phyloP scores from a whole-genome alignment of 169 alveolate genomes.

The Theileria parva region DNA sequence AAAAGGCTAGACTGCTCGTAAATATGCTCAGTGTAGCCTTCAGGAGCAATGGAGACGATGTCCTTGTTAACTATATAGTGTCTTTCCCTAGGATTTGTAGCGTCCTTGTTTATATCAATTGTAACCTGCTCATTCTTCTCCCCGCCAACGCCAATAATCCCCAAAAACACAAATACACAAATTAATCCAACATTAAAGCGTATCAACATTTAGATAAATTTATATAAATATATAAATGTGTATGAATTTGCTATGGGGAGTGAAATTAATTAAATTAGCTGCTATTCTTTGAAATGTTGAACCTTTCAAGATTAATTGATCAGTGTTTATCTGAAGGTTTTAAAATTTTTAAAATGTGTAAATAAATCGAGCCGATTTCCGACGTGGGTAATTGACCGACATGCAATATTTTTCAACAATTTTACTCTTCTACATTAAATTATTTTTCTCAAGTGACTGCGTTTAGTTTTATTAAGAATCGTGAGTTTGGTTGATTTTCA shows the following conservation, averaged over 20 bases:
- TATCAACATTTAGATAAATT: not conserved
- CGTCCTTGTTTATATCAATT: conserved; percentile 19
- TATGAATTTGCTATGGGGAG: not conserved
- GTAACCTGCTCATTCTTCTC: not conserved
- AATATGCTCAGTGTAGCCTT: conserved; percentile 11
- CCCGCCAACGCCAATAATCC: not conserved
- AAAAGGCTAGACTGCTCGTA: not conserved
- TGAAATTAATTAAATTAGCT: not conserved
- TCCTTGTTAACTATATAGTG: conserved; percentile 6
- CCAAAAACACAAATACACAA: not conserved
- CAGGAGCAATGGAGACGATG: not conserved
- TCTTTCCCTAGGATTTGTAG: not conserved
- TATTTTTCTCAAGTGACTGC: not conserved
- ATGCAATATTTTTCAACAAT: not conserved
- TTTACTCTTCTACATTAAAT: not conserved
- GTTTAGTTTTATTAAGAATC: not conserved
- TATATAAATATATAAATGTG: not conserved
- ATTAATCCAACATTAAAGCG: not conserved
- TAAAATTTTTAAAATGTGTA: not conserved
- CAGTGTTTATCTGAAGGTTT: not conserved
- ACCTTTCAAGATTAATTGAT: not conserved
- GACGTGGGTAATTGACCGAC: not conserved
- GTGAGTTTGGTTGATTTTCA: not conserved
- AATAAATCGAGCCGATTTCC: not conserved
- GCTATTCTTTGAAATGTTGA: not conserved